These are phyloP conservation scores for Crithidia thermophila DNA, from an alignment of 208 protist genomes.

Conservation along the genomic window DNA sequence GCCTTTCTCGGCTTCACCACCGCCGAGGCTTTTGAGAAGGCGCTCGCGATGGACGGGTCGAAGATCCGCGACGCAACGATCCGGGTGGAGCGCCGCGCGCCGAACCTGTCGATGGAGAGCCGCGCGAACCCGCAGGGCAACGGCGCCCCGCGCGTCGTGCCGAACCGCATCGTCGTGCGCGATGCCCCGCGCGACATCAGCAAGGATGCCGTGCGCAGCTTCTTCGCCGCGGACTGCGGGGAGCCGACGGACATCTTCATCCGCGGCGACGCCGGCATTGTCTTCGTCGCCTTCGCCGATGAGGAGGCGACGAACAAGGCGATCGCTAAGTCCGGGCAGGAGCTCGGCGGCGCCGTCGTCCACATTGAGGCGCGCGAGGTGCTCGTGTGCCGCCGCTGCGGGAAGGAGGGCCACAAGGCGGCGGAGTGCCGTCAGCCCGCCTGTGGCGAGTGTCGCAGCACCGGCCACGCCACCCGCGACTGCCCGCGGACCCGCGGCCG, in stretches of 20 bases:
- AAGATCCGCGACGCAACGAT: conserved; percentile 47
- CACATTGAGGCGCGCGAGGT: conserved; percentile 49
- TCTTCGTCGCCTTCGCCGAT: conserved; percentile 65
- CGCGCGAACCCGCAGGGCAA: not conserved
- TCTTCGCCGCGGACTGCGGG: conserved; percentile 57
- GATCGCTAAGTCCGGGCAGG: conserved; percentile 44
- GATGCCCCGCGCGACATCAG: conserved; percentile 34
- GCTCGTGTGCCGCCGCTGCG: conserved; percentile 71
- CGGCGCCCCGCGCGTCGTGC: not conserved
- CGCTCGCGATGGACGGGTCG: conserved; percentile 53
- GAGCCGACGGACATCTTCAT: conserved; percentile 55
- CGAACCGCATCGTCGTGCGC: conserved; percentile 59
- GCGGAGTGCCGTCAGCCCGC: conserved; percentile 39
- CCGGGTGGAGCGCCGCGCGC: conserved; percentile 46
- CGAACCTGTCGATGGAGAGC: not conserved
- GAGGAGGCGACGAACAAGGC: conserved; percentile 40
- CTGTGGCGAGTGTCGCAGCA: conserved; percentile 53
- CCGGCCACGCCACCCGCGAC: conserved; percentile 50
- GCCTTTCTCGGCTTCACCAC: conserved; percentile 61
- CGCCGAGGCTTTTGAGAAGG: conserved; percentile 43
- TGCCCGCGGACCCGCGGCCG: no score
- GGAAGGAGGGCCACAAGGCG: conserved; percentile 67
- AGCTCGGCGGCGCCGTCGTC: conserved; percentile 38
- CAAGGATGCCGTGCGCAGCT: conserved; percentile 43
- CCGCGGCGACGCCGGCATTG: conserved; percentile 40